Evolutionary conservation across 805 yeast genomes (phyloP).

Genomic region (Metschnikowia gruessii): DNA sequence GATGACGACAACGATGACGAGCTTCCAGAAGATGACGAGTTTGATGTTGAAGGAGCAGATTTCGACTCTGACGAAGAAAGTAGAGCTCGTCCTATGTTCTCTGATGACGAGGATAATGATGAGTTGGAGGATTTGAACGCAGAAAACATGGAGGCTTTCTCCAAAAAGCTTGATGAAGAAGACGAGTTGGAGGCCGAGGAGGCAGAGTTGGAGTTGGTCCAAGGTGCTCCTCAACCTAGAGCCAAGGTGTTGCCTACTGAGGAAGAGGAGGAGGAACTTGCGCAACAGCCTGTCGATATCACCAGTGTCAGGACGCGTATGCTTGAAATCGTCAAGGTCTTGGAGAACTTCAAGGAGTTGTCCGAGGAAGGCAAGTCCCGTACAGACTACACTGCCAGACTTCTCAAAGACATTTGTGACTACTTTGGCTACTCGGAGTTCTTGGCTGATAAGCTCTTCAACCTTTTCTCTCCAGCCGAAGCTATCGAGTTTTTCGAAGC

Average conservation of each 20-base stretch:
- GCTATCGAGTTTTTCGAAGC: conserved; percentile 99
- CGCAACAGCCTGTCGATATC: conserved; percentile 63
- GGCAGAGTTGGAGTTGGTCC: conserved; percentile 53
- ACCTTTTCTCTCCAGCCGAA: conserved; percentile 89
- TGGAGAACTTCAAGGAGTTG: conserved; percentile 80
- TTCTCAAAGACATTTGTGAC: conserved; percentile 81
- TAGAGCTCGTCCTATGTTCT: conserved; percentile 69
- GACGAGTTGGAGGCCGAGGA: conserved; percentile 48
- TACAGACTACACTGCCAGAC: conserved; percentile 73
- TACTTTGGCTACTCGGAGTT: conserved; percentile 92
- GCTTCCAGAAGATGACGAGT: conserved; percentile 44
- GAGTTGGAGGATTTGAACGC: conserved; percentile 68
- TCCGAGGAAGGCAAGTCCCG: conserved; percentile 87
- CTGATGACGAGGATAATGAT: conserved; percentile 62
- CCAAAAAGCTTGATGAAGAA: conserved; percentile 60
- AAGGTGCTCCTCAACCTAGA: conserved; percentile 58
- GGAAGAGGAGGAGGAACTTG: conserved; percentile 57
- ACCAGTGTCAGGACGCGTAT: conserved; percentile 87
- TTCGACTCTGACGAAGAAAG: conserved; percentile 58
- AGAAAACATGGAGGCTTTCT: conserved; percentile 77
- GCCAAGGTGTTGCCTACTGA: conserved; percentile 73
- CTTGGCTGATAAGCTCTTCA: conserved; percentile 90
- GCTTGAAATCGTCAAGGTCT: conserved; percentile 90
- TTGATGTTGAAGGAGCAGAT: conserved; percentile 31
- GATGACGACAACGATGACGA: conserved; percentile 62